Evolutionary conservation across 805 yeast genomes (phyloP), one percentile per base, ranked within the genome.

Genomic region (Myxozyma melibiosi): DNA sequence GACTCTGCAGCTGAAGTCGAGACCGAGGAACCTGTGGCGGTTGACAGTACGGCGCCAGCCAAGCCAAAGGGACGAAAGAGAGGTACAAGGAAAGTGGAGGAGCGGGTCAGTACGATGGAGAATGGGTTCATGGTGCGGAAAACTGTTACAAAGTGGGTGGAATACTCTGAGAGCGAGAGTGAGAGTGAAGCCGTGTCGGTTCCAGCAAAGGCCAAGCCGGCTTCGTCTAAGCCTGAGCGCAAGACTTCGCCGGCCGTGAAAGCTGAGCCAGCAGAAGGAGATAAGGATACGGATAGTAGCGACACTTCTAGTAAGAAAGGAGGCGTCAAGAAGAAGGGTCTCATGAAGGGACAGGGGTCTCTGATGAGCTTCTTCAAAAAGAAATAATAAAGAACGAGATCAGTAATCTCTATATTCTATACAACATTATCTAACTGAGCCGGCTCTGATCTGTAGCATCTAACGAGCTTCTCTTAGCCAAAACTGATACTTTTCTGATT

Each of bases 111-210:
- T 7, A 40, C 39, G 6, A 42, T 34, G 40, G 61, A 57, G 24
- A 62, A 46, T 20, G 58, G 58, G 4, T 57, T 55, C 44, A 25
- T 40, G 35, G 42, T 35, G 24, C 16, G 39, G 11, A 46, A 47
- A 38, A 44, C 49, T 9, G 48, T 48, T 8, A 42, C 43, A n/a
- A 54, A 37, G 35, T 45, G 49, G 47, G 55, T 57, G 24, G 47
- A 57, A 8, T 57, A 28, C 25, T 57, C 61, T 1, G 61, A 57
- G 51, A 47, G 57, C n/a, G 60, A 55, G 18, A 25, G n/a, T 11
- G 55, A 51, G 16, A 27, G 5, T 11, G 45, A 33, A 11, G 45
- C 9, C 22, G 27, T 47, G 4, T 25, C 37, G 9, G 42, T 47
- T 16, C 35, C 22, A n/a, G 39, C 43, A 6, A 24, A 20, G 25